A percentile compares a stretch with the other conserved stretches of the same genome.
phyloP scores from a whole-genome alignment of 2,329 filamentous ascomycete genomes.

The Phialocephala subalpina region DNA sequence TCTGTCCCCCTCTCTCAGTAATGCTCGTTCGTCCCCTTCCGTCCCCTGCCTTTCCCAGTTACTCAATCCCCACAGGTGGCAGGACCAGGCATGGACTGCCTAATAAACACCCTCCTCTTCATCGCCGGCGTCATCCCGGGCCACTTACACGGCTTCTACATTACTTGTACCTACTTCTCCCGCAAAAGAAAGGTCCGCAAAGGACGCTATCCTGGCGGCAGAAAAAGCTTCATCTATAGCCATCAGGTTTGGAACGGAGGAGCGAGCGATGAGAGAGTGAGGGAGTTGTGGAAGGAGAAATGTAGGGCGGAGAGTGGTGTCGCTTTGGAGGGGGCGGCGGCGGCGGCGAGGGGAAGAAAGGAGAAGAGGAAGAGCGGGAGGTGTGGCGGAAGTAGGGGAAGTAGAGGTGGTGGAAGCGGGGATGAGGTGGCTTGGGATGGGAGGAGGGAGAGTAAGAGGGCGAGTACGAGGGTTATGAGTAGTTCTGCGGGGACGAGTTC shows the following conservation, averaged over 20 bases:
- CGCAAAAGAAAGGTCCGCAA: constrained; percentile 64
- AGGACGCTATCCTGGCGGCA: constrained; percentile 60
- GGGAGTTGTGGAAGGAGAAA: constrained; percentile 30
- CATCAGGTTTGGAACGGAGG: constrained; percentile 74
- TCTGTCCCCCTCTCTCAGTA: constrained; percentile 40
- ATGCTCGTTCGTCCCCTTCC: constrained; percentile 25
- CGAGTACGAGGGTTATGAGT: not conserved
- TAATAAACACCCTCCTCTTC: constrained; percentile 38
- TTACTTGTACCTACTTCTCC: constrained; percentile 81
- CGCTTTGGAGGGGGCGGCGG: constrained; percentile 3
- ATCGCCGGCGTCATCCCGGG: constrained; percentile 39
- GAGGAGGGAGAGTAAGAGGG: constrained; percentile 14
- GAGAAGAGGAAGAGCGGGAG: not conserved
- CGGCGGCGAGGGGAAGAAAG: constrained; percentile 17
- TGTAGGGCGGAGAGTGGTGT: constrained; percentile 18
- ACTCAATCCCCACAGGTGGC: constrained; percentile 23
- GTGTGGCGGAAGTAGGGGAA: not conserved
- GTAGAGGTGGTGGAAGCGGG: not conserved
- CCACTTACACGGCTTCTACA: constrained; percentile 44
- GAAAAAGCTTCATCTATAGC: constrained; percentile 76
- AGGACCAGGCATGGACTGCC: constrained; percentile 33
- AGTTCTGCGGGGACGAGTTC: not conserved
- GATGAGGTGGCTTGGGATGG: constrained; percentile 5
- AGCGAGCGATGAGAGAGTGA: constrained; percentile 32
- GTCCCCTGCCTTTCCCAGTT: not conserved